A percentile compares a stretch with the other conserved stretches of the same genome.
These are phyloP conservation scores for Ogataea siamensis DNA, from an alignment of 805 yeast species.

Conservation along the genomic window DNA sequence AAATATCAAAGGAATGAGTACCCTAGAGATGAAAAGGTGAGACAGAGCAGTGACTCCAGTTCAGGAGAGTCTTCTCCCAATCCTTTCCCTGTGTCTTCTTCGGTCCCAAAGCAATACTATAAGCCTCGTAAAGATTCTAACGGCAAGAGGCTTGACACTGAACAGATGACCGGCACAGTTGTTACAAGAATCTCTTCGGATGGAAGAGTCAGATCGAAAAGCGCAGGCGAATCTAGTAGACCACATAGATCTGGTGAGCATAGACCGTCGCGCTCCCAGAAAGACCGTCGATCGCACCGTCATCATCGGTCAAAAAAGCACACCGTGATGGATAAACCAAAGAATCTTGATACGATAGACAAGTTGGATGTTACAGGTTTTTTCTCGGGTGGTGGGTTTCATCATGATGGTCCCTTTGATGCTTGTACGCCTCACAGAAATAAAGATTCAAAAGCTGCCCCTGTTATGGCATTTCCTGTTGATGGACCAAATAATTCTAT, in stretches of 20 bases:
- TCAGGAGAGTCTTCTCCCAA: constrained; percentile 22
- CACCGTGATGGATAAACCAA: constrained; percentile 51
- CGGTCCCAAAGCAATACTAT: constrained; percentile 9
- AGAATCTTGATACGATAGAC: constrained; percentile 90
- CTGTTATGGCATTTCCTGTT: constrained; percentile 91
- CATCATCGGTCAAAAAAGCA: constrained; percentile 34
- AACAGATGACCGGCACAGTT: constrained; percentile 23
- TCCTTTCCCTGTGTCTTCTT: constrained; percentile 25
- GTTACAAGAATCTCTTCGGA: constrained; percentile 30
- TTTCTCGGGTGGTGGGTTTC: constrained; percentile 90
- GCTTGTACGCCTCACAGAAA: constrained; percentile 98
- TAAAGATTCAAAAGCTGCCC: constrained; percentile 70
- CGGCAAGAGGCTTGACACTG: constrained; percentile 24
- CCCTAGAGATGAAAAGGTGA: constrained; percentile 50
- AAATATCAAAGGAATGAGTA: constrained; percentile 42
- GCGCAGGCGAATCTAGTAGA: constrained; percentile 28
- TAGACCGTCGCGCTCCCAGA: constrained; percentile 16
- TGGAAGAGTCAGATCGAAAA: constrained; percentile 33
- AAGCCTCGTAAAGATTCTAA: constrained; percentile 21
- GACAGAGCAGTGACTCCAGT: constrained; percentile 20
- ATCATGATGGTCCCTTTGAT: constrained; percentile 98
- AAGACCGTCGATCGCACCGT: constrained; percentile 30
- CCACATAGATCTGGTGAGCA: constrained; percentile 18
- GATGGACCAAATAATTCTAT: constrained; percentile 93
- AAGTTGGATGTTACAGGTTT: constrained; percentile 93